Base-by-base conservation (phyloP, 1,139 yeast species). In the Blastobotrys aristatus region DNA sequence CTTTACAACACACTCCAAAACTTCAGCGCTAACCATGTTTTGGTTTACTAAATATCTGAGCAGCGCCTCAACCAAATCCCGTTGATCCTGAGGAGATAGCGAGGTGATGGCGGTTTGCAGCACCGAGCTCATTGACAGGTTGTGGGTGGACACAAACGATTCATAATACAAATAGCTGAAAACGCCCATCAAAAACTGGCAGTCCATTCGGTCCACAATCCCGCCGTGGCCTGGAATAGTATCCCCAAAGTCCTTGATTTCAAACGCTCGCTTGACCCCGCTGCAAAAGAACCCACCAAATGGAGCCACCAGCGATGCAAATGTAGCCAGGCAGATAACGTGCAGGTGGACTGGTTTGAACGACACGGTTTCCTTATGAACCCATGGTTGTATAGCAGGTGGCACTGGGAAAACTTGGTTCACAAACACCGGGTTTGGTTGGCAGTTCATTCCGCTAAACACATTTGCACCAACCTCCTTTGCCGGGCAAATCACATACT, bases 221-320 rank as follows among this genome's bases (percentile, higher is more conserved):
- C 99, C 99, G 53, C 99, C 99, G 63, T 92, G 99, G 33, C 99
- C 99, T 10, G 96, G 96, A 54, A 87, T 87, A 17, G 95, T 85
- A 63, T 86, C 90, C 52, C 96, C 96, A 62, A 87, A 87, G 66
- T 87, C 96, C 68, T 87, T 87, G 50, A 90, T 90, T 60, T 94
- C 86, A 71, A 92, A 90, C n/a, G 97, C 89, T 67, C 99, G 82
- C 72, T 92, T 92, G 59, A 94, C 75, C 13, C 98, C 99, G 44
- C 95, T 84, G 2, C 98, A 98, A 60, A 92, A 92, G 67, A 92
- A 92, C 0, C 99, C 99, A 47, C 99, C 99, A 65, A 92, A 92
- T 50, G 99, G 99, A 1, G 99, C 99, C 66, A 92, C 84, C 56
- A 94, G 75, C 1, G 97, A 90, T 7, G 99, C 98, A 74, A 94